Base-by-base conservation (phyloP, 1,284 basidiomycete species). In the Pisolithus thermaeus region DNA sequence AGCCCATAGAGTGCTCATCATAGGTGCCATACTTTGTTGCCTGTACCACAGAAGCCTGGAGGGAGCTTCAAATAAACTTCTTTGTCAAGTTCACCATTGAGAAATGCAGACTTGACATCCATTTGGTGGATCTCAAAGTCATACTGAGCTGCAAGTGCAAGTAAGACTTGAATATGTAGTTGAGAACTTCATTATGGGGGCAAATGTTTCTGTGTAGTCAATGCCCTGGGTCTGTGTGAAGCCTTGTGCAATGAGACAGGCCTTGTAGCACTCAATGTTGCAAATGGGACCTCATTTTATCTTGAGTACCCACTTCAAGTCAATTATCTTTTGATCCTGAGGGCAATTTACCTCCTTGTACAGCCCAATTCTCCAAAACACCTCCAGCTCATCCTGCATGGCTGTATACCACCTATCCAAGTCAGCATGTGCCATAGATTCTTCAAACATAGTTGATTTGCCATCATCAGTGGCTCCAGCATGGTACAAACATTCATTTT, bases 111-210 rank as follows among this genome's bases (percentile, higher is more conserved):
- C 35, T 52, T 53, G 35, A 64, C 53, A 36, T 67, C 62, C 14
- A 60, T 38, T 35, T 58, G 53, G 35, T 54, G 45, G 22, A 58
- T 37, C 11, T 48, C 52, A 44, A 60, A 58, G 0, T 39, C 18
- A 22, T 39, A 11, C 8, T 39, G 38, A n/a, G 38, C n/a, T 16
- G 38, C n/a, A 18, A 65, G 45, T 1, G 62, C 47, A 7, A 68
- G 44, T 4, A 70, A 22, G 3, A 62, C 22, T 3, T 66, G 56
- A 4, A 71, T 52, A n/a, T n/a, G n/a, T n/a, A 2, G 61, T 58
- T 0, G 56, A 28, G 7, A 60, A 48, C 12, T 59, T 53, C 1
- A 49, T 55, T 0, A 66, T 60, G 0, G 66, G 65, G 1, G 66
- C 59, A 47, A 52, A 20, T 39, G 11, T 39, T n/a, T 39, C 38